Conservation (phyloP, 441 rosid genomes). For the Cnidoscolus chayamansa region DNA sequence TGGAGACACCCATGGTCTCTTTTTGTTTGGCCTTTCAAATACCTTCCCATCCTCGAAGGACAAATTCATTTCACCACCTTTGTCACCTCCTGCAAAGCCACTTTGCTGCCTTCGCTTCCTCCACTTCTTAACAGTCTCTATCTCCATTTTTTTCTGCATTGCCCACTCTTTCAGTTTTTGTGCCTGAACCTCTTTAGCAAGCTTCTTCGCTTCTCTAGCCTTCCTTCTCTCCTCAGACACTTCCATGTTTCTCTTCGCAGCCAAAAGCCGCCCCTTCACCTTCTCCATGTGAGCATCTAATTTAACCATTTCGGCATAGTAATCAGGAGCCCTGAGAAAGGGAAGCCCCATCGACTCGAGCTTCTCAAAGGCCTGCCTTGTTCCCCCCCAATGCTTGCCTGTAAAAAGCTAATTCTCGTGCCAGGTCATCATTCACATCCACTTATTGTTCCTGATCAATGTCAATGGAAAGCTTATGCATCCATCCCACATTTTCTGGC, state of each 20-base stretch:
- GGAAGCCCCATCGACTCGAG: slow-evolving; percentile 54
- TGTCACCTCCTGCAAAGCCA: slow-evolving; percentile 52
- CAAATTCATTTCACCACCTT: slow-evolving; percentile 48
- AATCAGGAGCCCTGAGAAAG: slow-evolving; percentile 76
- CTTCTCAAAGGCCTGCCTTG: slow-evolving; percentile 56
- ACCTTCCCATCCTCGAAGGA: slow-evolving; percentile 55
- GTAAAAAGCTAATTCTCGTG: slow-evolving; percentile 69
- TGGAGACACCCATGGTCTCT: slow-evolving; percentile 57
- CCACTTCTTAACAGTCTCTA: slow-evolving; percentile 87
- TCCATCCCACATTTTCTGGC: slow-evolving; percentile 69
- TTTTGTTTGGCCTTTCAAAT: slow-evolving; percentile 63
- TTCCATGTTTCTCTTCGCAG: slow-evolving; percentile 67
- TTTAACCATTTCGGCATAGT: slow-evolving; percentile 90
- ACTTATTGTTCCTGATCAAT: slow-evolving; percentile 62
- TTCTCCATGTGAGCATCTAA: slow-evolving; percentile 77
- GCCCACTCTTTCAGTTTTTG: slow-evolving; percentile 74
- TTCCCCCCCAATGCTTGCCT: slow-evolving; percentile 77
- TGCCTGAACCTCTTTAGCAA: slow-evolving; percentile 76
- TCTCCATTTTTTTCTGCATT: slow-evolving; percentile 68
- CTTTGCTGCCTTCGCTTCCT: slow-evolving; percentile 88
- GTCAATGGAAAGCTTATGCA: slow-evolving; percentile 60
- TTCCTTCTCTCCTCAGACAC: slow-evolving; percentile 89
- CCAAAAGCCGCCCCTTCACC: slow-evolving; percentile 64
- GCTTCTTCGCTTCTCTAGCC: slow-evolving; percentile 67
- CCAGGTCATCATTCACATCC: slow-evolving; percentile 80